These are phyloP conservation scores for Magnaporthales sp. DNA, from an alignment of 2,329 filamentous ascomycete genomes.

Conservation along the genomic window DNA sequence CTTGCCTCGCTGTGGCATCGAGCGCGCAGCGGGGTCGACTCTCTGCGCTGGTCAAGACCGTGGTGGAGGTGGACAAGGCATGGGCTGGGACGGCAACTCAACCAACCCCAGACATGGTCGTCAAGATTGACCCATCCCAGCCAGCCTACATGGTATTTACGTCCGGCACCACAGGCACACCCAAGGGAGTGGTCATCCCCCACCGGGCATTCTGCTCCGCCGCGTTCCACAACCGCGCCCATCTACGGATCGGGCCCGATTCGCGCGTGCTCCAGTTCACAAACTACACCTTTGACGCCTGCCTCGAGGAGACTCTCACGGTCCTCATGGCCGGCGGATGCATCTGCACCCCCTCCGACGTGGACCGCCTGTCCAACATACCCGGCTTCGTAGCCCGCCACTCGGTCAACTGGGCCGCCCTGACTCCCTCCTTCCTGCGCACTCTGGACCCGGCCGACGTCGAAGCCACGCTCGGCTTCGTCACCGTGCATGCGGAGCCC, in stretches of 20 bases:
- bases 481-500: background rate
- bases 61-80: background rate
- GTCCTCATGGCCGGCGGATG: slow-evolving; percentile 25
- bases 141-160: slow-evolving; percentile 41
- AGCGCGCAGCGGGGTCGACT: too few species aligned
- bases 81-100: too few species aligned
- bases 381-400: background rate
- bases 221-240: background rate
- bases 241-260: too few species aligned
- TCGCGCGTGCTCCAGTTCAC: background rate
- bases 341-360: background rate
- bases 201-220: background rate
- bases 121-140: too few species aligned
- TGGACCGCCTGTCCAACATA: background rate
- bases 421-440: background rate
- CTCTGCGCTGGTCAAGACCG: background rate
- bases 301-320: slow-evolving; percentile 22
- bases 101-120: too few species aligned
- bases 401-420: background rate
- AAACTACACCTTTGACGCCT: background rate
- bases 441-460: background rate
- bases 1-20: too few species aligned
- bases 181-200: slow-evolving; percentile 33
- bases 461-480: background rate
- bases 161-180: slow-evolving; percentile 47